phyloP scores from a whole-genome alignment of 2,329 filamentous ascomycete genomes.

The Penicillium psychrosexuale region DNA sequence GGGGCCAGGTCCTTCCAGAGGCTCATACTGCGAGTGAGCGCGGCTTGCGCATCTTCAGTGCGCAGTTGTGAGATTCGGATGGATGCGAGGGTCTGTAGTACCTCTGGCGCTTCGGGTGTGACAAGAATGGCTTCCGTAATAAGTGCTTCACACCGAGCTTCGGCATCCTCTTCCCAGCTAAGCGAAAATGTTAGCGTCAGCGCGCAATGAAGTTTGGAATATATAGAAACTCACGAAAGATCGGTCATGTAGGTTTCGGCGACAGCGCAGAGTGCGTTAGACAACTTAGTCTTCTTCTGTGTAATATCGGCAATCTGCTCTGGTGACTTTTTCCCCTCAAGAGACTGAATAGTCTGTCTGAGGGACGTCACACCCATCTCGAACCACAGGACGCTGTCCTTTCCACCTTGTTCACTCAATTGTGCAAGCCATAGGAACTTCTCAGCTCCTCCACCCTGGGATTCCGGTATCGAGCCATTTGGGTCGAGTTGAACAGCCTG shows the following conservation, averaged over 20 bases:
- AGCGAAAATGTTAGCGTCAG: conserved; percentile 14
- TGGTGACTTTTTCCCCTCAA: conserved; percentile 52
- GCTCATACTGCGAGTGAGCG: conserved; percentile 73
- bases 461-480: conserved; percentile 67
- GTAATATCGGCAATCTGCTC: conserved; percentile 48
- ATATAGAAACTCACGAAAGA: conserved; percentile 60
- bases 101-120: conserved; percentile 76
- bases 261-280: conserved; percentile 88
- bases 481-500: conserved; percentile 72
- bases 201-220: neutral
- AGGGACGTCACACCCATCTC: conserved; percentile 67
- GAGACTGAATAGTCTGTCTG: conserved; percentile 64
- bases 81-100: conserved; percentile 92
- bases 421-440: conserved; percentile 96
- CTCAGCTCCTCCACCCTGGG: conserved; percentile 76
- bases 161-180: conserved; percentile 80
- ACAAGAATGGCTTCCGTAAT: conserved; percentile 87
- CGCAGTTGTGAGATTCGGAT: conserved; percentile 86
- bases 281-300: conserved; percentile 77
- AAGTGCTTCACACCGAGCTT: conserved; percentile 79
- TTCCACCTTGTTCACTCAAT: conserved; percentile 65
- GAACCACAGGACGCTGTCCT: conserved; percentile 60
- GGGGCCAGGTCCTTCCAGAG: conserved; percentile 78
- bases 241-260: conserved; percentile 99
- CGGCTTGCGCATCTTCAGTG: conserved; percentile 73